These are phyloP conservation scores for Themeda triandra DNA, from an alignment of 176 grass and related monocot genomes.

Conservation along the genomic window DNA sequence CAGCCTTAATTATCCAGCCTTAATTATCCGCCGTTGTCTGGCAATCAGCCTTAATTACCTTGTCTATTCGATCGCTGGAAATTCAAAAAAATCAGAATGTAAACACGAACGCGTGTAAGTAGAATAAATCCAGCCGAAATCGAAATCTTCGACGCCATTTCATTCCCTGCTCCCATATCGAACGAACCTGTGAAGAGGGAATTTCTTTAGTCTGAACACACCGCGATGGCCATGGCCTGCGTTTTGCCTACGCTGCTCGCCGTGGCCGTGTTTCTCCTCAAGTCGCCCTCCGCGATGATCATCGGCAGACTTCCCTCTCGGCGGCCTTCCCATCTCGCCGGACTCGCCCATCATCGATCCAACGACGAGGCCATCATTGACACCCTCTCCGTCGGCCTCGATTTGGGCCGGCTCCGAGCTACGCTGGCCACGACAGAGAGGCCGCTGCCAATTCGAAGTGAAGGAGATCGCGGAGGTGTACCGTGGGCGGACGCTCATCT, in stretches of 20 bases:
- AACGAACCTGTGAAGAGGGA: neutral
- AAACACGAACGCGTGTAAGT: neutral
- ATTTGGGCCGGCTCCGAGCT: no score
- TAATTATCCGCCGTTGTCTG: neutral
- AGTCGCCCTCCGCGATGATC: neutral
- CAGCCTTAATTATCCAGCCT: no score
- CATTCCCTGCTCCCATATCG: neutral
- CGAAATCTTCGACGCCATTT: neutral
- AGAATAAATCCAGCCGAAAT: neutral
- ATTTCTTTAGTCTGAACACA: neutral
- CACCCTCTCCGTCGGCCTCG: no score
- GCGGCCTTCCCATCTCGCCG: no score
- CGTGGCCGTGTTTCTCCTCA: neutral
- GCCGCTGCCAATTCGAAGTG: no score
- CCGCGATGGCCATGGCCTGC: neutral
- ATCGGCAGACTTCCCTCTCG: constrained; percentile 24
- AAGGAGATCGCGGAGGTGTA: no score
- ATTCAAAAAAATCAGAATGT: neutral
- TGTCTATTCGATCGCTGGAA: neutral
- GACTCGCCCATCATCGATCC: no score
- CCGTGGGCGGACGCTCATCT: no score
- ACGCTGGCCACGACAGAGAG: no score
- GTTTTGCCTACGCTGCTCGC: neutral
- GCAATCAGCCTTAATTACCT: neutral
- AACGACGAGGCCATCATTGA: no score